Conservation (phyloP, 2,329 filamentous ascomycete species). For the Drechslerella stenobrocha region DNA sequence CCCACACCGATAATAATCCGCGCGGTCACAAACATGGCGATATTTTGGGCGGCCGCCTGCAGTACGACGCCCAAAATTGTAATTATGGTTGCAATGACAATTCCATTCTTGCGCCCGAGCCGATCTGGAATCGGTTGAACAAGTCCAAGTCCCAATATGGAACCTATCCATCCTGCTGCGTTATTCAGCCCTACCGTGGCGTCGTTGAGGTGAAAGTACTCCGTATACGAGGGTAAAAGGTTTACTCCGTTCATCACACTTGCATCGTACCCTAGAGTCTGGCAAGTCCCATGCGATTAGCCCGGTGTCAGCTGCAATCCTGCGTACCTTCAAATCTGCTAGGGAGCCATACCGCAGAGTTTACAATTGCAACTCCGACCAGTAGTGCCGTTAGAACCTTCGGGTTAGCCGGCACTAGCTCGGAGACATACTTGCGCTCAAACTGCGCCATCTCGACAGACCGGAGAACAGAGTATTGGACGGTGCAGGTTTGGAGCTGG, state of each 20-base stretch:
- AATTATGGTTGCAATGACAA: slow-evolving; percentile 57
- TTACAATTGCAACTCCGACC: slow-evolving; percentile 28
- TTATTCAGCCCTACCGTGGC: slow-evolving; percentile 63
- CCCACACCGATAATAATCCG: slow-evolving; percentile 61
- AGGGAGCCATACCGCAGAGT: slow-evolving; percentile 33
- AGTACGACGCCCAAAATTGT: slow-evolving; percentile 59
- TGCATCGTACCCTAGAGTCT: slow-evolving; percentile 57
- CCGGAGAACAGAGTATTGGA: too few species aligned
- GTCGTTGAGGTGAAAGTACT: slow-evolving; percentile 63
- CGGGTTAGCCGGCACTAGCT: slow-evolving; percentile 23
- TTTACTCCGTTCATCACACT: slow-evolving; percentile 64
- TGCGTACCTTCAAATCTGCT: not conserved
- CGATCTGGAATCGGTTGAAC: slow-evolving; percentile 56
- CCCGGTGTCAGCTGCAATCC: not conserved
- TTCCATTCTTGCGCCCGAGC: slow-evolving; percentile 58
- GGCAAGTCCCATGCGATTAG: not conserved
- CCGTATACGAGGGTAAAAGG: slow-evolving; percentile 62
- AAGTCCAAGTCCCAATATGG: slow-evolving; percentile 55
- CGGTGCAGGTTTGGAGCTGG: too few species aligned
- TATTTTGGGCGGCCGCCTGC: slow-evolving; percentile 60
- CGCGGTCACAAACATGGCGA: slow-evolving; percentile 61
- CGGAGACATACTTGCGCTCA: slow-evolving; percentile 23
- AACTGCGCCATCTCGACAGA: slow-evolving; percentile 16
- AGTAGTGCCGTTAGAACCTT: slow-evolving; percentile 18
- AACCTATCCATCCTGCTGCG: slow-evolving; percentile 62